A percentile compares a stretch with the other conserved stretches of the same genome.
Evolutionary conservation across 306 rosid genomes (phyloP).

Genomic region (Quercus aquifolioides): DNA sequence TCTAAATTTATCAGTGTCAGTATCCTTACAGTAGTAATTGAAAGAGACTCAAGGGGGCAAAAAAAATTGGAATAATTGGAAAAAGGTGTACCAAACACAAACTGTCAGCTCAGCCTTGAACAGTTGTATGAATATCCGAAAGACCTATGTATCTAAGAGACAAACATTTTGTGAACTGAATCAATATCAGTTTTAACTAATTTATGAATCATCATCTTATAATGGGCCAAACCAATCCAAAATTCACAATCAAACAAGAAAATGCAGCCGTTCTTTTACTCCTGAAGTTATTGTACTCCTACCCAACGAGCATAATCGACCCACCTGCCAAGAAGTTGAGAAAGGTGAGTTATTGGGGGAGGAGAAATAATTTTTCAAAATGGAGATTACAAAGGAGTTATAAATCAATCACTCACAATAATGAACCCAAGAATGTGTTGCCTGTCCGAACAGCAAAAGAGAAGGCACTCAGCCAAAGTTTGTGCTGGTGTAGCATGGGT

Average conservation of each 20-base stretch:
- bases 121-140: constrained; percentile 23
- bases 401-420: constrained; percentile 49
- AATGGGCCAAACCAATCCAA: constrained; percentile 19
- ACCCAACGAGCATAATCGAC: constrained; percentile 88
- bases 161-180: constrained; percentile 27
- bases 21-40: constrained; percentile 4
- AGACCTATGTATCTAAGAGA: constrained; percentile 32
- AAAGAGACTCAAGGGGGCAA: neutral
- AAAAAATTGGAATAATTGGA: neutral
- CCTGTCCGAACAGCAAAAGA: constrained; percentile 85
- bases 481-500: constrained; percentile 76
- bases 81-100: constrained; percentile 10
- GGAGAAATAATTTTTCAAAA: neutral
- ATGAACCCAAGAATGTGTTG: constrained; percentile 79
- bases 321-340: constrained; percentile 56
- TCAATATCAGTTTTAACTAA: constrained; percentile 2
- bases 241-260: constrained; percentile 17
- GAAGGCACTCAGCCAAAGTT: constrained; percentile 65
- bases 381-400: neutral
- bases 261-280: constrained; percentile 2
- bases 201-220: constrained; percentile 24
- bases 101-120: constrained; percentile 7
- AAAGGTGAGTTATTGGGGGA: constrained; percentile 1
- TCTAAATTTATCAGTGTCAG: neutral
- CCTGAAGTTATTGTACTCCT: constrained; percentile 61